Conservation (phyloP, 1,284 basidiomycete species). For the Taiwanofungus camphoratus region DNA sequence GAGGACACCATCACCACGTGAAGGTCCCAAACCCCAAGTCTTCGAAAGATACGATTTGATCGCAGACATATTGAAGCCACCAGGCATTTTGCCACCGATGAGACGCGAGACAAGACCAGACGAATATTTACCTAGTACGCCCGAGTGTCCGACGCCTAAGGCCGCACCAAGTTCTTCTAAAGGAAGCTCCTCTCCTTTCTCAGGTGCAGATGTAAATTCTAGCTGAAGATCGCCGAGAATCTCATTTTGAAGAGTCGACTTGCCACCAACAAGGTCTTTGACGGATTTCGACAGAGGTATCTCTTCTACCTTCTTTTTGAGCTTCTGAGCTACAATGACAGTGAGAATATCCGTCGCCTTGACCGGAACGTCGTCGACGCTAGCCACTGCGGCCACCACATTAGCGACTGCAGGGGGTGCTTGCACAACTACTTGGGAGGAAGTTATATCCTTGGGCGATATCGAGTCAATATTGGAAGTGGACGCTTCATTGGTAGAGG, state of each 20-base stretch:
- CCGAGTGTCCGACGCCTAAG: slow-evolving; percentile 77
- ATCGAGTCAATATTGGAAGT: slow-evolving; percentile 34
- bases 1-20: slow-evolving; percentile 87
- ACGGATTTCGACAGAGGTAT: slow-evolving; percentile 92
- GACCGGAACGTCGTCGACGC: slow-evolving; percentile 86
- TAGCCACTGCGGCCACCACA: slow-evolving; percentile 59
- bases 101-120: slow-evolving; percentile 88
- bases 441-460: slow-evolving; percentile 37
- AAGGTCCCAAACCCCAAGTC: slow-evolving; percentile 89
- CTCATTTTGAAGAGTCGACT: slow-evolving; percentile 97
- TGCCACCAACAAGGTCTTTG: slow-evolving; percentile 97
- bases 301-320: slow-evolving; percentile 92
- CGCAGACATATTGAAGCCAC: slow-evolving; percentile 95
- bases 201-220: slow-evolving; percentile 88
- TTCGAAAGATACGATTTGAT: slow-evolving; percentile 88
- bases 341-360: slow-evolving; percentile 89
- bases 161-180: slow-evolving; percentile 92
- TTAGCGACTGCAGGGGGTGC: slow-evolving; percentile 40
- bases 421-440: slow-evolving; percentile 40
- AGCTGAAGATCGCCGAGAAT: slow-evolving; percentile 90
- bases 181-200: slow-evolving; percentile 96
- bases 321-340: slow-evolving; percentile 92
- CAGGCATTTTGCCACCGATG: slow-evolving; percentile 95
- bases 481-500: slow-evolving; percentile 38
- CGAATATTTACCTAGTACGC: slow-evolving; percentile 94